Evolutionary conservation across 257 asterid genomes (phyloP).

Genomic region (Solanum piurae): DNA sequence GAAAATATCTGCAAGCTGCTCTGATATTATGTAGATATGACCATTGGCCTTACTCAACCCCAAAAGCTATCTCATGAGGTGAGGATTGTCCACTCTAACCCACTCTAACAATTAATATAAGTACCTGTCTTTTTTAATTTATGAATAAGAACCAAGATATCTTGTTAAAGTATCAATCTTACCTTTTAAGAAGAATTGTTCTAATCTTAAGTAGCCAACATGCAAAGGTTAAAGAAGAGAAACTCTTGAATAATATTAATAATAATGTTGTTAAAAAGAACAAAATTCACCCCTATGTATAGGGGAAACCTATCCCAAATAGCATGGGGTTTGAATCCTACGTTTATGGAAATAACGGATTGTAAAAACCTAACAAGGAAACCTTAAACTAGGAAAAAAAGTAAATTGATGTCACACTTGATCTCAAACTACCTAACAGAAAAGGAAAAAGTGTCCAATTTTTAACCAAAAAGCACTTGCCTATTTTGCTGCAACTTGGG

Average conservation of each 20-base stretch:
- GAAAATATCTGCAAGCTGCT: neutral
- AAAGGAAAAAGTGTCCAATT: neutral
- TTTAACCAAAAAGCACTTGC: neutral
- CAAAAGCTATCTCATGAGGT: neutral
- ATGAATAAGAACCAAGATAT: neutral
- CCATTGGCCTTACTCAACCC: neutral
- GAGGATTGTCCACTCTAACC: neutral
- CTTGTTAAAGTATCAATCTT: neutral
- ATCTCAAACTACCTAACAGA: neutral
- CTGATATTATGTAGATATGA: neutral
- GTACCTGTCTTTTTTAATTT: neutral
- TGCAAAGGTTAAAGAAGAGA: neutral
- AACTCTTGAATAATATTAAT: neutral
- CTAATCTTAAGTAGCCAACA: neutral
- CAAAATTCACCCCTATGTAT: neutral
- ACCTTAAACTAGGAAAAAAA: neutral
- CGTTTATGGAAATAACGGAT: neutral
- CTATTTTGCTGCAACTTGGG: neutral
- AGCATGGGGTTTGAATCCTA: neutral
- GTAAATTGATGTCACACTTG: neutral
- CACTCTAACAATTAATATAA: neutral
- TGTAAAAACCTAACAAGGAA: neutral
- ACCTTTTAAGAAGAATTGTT: neutral
- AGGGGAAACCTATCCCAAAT: neutral
- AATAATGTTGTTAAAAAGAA: neutral